Conservation (phyloP, 192 early-diverging fungal species). For the Coemansia sp. region DNA sequence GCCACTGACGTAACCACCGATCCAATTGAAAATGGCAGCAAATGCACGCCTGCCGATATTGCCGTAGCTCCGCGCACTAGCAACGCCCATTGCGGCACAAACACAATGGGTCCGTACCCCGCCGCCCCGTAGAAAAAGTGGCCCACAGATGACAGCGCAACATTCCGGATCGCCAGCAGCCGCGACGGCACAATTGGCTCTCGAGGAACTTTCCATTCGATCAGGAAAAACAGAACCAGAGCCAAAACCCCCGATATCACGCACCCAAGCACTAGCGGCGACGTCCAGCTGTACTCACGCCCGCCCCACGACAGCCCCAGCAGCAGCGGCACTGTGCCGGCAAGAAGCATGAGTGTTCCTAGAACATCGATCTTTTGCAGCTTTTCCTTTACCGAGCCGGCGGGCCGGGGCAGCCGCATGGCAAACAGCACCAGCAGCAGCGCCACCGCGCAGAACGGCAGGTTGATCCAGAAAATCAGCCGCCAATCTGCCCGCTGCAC, state of each 20-base stretch:
- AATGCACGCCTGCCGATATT: constrained; percentile 70
- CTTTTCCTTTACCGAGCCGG: constrained; percentile 60
- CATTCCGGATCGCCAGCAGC: constrained; percentile 64
- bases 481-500: constrained; percentile 68
- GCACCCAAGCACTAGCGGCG: constrained; percentile 58
- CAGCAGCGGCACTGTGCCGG: constrained; percentile 52
- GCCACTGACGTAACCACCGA: constrained; percentile 68
- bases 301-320: constrained; percentile 67
- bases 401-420: constrained; percentile 61
- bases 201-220: constrained; percentile 67
- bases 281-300: constrained; percentile 64
- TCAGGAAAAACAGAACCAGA: constrained; percentile 57
- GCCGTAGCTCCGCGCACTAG: constrained; percentile 73
- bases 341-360: constrained; percentile 54
- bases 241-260: constrained; percentile 55
- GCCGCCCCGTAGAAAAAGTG: constrained; percentile 67
- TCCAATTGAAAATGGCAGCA: constrained; percentile 72
- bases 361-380: constrained; percentile 60
- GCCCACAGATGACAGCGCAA: constrained; percentile 59
- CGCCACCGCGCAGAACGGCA: constrained; percentile 76
- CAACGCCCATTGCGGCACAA: constrained; percentile 81
- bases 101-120: constrained; percentile 68
- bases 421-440: constrained; percentile 58
- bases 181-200: constrained; percentile 52
- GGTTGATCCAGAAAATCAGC: constrained; percentile 79